Evolutionary conservation across 2,329 filamentous ascomycete genomes (phyloP), one percentile per base, ranked within the genome.

Genomic region (Phaeosphaeria sp.): DNA sequence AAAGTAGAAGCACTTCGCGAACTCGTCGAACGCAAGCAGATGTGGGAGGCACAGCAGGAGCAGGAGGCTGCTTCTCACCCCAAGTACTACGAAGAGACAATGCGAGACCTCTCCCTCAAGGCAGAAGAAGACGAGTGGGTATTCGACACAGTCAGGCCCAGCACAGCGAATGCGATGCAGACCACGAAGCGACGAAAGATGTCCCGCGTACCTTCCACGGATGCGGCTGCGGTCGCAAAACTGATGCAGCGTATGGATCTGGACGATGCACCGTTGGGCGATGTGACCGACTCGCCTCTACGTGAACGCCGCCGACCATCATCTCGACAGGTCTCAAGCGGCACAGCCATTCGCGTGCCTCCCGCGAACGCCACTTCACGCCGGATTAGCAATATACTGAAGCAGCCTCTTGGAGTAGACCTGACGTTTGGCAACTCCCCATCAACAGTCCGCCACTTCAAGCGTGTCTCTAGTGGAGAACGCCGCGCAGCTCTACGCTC

Each of bases 351-450:
- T 43, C 71, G 74, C 8, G 63, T 73, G 4, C 60, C 76, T 11
- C 74, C 75, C 8, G 61, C 69, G 4, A 81, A 77, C 17, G 77
- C 79, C 2, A 82, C 81, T 2, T 77, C 80, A 33, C 78, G 80
- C 20, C 77, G 77, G 20, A 71, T 81, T 52, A 82, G 79, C 58
- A 71, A 74, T 30, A 57, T 65, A 24, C 64, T 69, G 8, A 93
- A 92, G 77, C 89, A 91, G 63, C 93, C 94, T 0, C 83, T 97
- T 1, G 92, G 93, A 54, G 86, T 95, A 1, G 92, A 98, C 71
- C 89, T 96, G 82, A 96, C 90, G 6, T 98, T 96, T 78, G 95
- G 94, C 51, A 98, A 98, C 77, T 91, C 89, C 7, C 92, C 91
- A 1, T 97, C 94, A 1, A 97, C 93, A 17, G 92, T 96, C 65